Base-by-base conservation (phyloP, 2,329 filamentous ascomycete genomes). In the Cryphonectria japonica region DNA sequence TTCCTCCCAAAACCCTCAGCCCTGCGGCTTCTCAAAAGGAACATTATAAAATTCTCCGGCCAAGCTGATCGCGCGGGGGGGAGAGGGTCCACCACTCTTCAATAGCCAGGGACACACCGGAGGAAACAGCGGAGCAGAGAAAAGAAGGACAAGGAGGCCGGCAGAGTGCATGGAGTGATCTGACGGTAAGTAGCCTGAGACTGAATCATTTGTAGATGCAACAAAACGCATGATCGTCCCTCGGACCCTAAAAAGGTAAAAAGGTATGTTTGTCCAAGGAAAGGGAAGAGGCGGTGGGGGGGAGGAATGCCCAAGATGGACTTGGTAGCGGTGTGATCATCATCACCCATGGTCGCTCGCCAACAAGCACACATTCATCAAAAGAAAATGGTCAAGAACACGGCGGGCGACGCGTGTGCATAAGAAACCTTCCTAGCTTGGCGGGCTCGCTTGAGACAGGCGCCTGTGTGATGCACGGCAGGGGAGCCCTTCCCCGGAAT, bases 381-480 rank as follows among this genome's bases (percentile, higher is more conserved):
- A 57, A 26, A 57, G 34, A 34, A 34, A 3, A 34, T 34, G 34
- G 29, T 54, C 26, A 32, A 37, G 57, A 32, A 34, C 22, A 37
- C 2, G 34, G 6, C 3, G 32, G 32, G 14, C 22, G 22, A 19
- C 13, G 2, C 8, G 14, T 22, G 9, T 39, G 59, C 59, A 61
- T 61, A 39, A 54, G 9, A 11, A 54, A 39, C 34, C 59, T 50
- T 50, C 4, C 43, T 50, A 22, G 46, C 60, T 62, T 62, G 34
- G 34, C 37, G n/a, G 34, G 34, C 46, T 39, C 9, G 34, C n/a
- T 39, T 62, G 60, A 62, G 60, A 62, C 60, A n/a, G 34, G 60
- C n/a, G 34, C 46, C 8, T 50, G 46, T 62, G 29, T 62, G 60
- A 62, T 62, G 34, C 2, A 62, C 60, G 11, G 14, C 60, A 62